Evolutionary conservation across 257 asterid species (phyloP), one percentile per base, ranked within the genome.

Genomic region (Thymus quinquecostatus): DNA sequence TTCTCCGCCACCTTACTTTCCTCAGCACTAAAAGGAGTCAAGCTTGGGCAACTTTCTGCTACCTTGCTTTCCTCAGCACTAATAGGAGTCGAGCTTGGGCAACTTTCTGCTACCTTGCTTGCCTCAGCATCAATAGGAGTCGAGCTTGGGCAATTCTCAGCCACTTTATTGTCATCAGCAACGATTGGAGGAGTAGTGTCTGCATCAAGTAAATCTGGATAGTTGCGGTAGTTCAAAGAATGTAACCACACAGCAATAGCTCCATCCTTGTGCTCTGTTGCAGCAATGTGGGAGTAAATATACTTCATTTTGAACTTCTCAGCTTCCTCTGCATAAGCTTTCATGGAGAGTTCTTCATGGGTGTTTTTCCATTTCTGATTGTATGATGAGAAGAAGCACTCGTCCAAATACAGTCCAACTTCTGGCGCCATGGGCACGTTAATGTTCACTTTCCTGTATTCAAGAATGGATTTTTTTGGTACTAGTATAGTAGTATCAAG

Each of bases 391-490:
- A 95, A 95, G 82, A 92, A 89, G 79, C 99, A 95, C 79, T 95
- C 98, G 5, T 95, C 99, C 71, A 95, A 76, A 68, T 88, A 92
- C 40, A 95, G 84, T n/a, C 99, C 99, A 33, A 92, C 99, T 76
- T 95, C 99, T 33, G 98, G 99, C 28, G 99, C 99, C 98, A 90
- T 89, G 10, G 99, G 99, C 53, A 89, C 97, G 33, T 78, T 92
- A n/a, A 95, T 84, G 74, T 81, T 80, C 13, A 86, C 84, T 60
- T 85, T 86, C 92, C 99, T 92, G 85, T 10, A 74, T 67, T 80
- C 51, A 79, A 68, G n/a, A 75, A 73, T 13, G 21, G 21, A 21
- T 21, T 21, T 21, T 21, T 21, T 21, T 21, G 21, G 21, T 21
- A 21, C 21, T 21, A 21, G 21, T 21, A 21, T 21, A 21, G 21